Evolutionary conservation across 768 basidiomycete species (phyloP), one percentile per base, ranked within the genome.

Genomic region (Dacryopinax primogenitus): DNA sequence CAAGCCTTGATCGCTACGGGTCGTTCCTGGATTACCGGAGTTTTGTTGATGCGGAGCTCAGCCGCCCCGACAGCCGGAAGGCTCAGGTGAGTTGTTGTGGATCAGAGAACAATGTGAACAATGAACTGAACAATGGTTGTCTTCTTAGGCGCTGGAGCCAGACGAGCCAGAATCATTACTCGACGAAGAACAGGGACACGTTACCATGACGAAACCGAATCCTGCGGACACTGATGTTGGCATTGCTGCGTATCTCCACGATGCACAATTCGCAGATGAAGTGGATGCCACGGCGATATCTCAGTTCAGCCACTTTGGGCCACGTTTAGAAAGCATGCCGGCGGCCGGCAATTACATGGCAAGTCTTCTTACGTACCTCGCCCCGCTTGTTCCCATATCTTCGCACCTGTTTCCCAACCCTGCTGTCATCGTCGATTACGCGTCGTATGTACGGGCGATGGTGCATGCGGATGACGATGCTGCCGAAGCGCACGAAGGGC

Each of bases 391-490:
- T 67, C 78, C 78, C 18, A 71, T 75, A 63, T 72, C 76, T 21
- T 72, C 75, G 32, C 75, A 80, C 64, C 66, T 78, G 44, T 75
- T 82, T 71, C 79, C 81, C 13, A 77, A 80, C 61, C 70, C 71
- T 21, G 75, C 76, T 37, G 74, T 87, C 66, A 80, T 82, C 70
- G 72, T 86, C 71, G 88, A 94, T 61, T 88, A 90, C 74, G 75
- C 83, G 69, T 86, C 91, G 33, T 82, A 80, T 74, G 76, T 91
- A 62, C 78, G 85, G 66, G 71, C 76, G 66, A 87, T 94, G 73
- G 83, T 88, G 39, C 74, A 66, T 30, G 80, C 76, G 36, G 92
- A 95, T 68, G 90, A 92, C 67, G 74, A 65, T 69, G 51, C 26
- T 11, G 51, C 23, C 15, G 51, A 58, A 58, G 51, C 51, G 11